phyloP scores from a whole-genome alignment of 257 asterid species.

The Solanum chmielewskii region DNA sequence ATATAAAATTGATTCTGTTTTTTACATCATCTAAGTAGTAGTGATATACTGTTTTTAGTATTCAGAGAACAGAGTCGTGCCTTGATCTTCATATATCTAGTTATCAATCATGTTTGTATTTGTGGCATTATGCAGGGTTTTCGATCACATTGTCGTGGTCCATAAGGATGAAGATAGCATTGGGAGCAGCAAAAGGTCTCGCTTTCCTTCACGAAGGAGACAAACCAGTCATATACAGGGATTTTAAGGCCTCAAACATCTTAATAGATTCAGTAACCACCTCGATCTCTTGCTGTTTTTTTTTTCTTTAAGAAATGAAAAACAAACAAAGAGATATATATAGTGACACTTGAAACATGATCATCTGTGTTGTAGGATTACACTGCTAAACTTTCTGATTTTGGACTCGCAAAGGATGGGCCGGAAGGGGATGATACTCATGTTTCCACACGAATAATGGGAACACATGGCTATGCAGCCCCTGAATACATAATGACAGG shows the following conservation, averaged over 20 bases:
- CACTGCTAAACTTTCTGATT: conserved; percentile 3
- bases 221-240: conserved; percentile 5
- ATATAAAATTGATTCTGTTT: neutral
- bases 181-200: conserved; percentile 4
- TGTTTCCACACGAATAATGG: conserved; percentile 3
- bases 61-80: neutral
- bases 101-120: neutral
- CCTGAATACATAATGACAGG: conserved; percentile 8
- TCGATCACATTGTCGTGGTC: neutral
- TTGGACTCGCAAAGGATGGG: conserved; percentile 4
- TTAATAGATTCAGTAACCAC: neutral
- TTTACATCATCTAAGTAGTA: neutral
- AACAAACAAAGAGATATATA: neutral
- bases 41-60: neutral
- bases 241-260: conserved; percentile 3
- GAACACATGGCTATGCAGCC: conserved; percentile 2
- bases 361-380: neutral
- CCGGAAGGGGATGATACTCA: conserved; percentile 4
- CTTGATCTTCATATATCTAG: neutral
- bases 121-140: neutral
- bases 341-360: neutral
- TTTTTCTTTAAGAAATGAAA: neutral
- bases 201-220: conserved; percentile 6
- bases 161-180: conserved; percentile 3
- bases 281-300: neutral